Evolutionary conservation across 352 stramenopile species (phyloP), one percentile per base, ranked within the genome.

Genomic region (Aphanomyces astaci): DNA sequence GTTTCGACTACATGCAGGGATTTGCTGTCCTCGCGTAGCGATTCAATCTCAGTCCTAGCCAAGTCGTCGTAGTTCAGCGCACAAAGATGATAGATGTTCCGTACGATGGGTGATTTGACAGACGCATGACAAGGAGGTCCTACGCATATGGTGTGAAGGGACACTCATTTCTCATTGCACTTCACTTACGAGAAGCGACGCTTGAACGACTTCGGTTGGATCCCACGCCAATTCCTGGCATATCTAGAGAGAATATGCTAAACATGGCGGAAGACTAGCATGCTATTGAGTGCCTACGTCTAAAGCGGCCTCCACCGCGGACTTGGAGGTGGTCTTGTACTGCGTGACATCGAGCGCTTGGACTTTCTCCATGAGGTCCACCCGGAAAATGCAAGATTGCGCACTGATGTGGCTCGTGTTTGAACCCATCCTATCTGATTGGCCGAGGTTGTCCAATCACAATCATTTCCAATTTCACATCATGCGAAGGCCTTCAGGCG

Each of bases 11-110:
- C 19, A 30, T 78, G 33, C 76, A 66, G 3, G 71, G 73, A 1
- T 75, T 62, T 28, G 2, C 28, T 10, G 73, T 75, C 3, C 76
- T 72, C 30, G 78, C 68, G 33, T 75, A 72, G 36, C 66, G 68
- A 64, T 79, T 80, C 33, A 27, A 7, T 15, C 7, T 15, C 15
- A 7, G 36, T 43, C 36, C 36, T 43, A 43, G n/a, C 15, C 36
- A 43, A 15, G 7, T 7, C 36, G 36, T 15, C 36, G 15, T 43
- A 15, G 36, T 43, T 43, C 15, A 43, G 36, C 7, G 36, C 36
- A 43, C 7, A 43, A 15, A 43, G 36, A 7, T 7, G 36, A 43
- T 15, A 5, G 19, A 17, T 17, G 9, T 9, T 11, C 4, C 32
- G 49, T 11, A 57, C 9, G 9, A 32, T 4, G 49, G 28, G 49